Evolutionary conservation across 169 alveolate genomes (phyloP).

Genomic region (Plasmodium inui): DNA sequence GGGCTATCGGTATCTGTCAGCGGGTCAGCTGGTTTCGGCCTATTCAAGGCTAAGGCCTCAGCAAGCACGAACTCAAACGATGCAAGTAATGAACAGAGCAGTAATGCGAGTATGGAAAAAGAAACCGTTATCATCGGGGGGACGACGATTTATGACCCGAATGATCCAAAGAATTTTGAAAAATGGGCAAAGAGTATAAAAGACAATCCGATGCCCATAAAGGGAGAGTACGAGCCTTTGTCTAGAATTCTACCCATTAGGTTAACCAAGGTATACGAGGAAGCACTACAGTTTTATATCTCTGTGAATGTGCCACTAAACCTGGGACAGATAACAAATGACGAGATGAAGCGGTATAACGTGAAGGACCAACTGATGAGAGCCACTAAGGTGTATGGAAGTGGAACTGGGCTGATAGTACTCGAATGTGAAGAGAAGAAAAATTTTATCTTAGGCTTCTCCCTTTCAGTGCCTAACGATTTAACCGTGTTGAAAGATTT

Average conservation of each 20-base stretch:
- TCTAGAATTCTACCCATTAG: constrained; percentile 73
- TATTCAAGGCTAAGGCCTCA: constrained; percentile 43
- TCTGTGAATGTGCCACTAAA: constrained; percentile 44
- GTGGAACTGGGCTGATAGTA: constrained; percentile 59
- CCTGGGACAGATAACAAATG: constrained; percentile 45
- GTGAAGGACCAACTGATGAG: constrained; percentile 45
- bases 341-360: constrained; percentile 31
- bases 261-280: constrained; percentile 41
- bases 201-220: constrained; percentile 86
- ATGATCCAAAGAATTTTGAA: constrained; percentile 77
- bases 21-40: constrained; percentile 56
- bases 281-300: constrained; percentile 53
- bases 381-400: constrained; percentile 20
- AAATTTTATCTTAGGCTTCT: constrained; percentile 58
- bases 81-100: constrained; percentile 10
- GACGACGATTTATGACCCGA: constrained; percentile 81
- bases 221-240: constrained; percentile 79
- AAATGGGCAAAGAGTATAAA: constrained; percentile 82
- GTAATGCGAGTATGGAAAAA: constrained; percentile 77
- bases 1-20: constrained; percentile 79
- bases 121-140: constrained; percentile 85
- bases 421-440: constrained; percentile 74
- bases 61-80: constrained; percentile 47
- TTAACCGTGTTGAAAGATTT: constrained; percentile 45
- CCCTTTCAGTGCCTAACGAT: constrained; percentile 69